phyloP scores from a whole-genome alignment of 2,329 filamentous ascomycete species.

The Corinectria fuckeliana region DNA sequence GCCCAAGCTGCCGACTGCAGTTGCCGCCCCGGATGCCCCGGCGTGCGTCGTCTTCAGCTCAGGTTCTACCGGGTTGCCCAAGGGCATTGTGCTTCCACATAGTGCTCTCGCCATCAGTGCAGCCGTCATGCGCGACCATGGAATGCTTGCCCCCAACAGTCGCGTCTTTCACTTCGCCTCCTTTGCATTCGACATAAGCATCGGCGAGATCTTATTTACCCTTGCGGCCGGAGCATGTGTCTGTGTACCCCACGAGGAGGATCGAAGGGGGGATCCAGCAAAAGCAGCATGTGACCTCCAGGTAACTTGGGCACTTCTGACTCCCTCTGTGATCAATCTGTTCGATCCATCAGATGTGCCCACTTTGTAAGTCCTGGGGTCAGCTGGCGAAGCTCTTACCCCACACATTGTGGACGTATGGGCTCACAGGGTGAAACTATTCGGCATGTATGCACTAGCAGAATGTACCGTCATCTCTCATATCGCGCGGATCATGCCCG shows the following conservation, averaged over 20 bases:
- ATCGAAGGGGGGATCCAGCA: not conserved
- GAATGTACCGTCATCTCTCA: constrained; percentile 6
- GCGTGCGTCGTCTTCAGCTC: constrained; percentile 3
- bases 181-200: not conserved
- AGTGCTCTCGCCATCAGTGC: not conserved
- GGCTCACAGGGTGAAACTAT: constrained; percentile 6
- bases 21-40: not conserved
- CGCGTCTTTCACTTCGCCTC: constrained; percentile 5
- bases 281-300: not conserved
- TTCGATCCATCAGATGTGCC: constrained; percentile 1
- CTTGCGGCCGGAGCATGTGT: not conserved
- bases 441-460: constrained; percentile 5
- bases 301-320: not conserved
- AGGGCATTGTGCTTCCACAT: not conserved
- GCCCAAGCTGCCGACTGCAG: not conserved
- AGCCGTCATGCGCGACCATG: not conserved
- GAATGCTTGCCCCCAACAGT: not conserved
- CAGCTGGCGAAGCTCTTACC: not conserved
- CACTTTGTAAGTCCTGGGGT: not conserved
- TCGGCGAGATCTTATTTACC: not conserved
- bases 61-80: constrained; percentile 1
- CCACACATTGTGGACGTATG: constrained; percentile 1
- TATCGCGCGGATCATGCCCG: not conserved
- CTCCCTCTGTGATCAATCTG: not conserved
- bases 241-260: constrained; percentile 1